Conservation (phyloP, 306 rosid genomes). For the Sicyos baderoa region DNA sequence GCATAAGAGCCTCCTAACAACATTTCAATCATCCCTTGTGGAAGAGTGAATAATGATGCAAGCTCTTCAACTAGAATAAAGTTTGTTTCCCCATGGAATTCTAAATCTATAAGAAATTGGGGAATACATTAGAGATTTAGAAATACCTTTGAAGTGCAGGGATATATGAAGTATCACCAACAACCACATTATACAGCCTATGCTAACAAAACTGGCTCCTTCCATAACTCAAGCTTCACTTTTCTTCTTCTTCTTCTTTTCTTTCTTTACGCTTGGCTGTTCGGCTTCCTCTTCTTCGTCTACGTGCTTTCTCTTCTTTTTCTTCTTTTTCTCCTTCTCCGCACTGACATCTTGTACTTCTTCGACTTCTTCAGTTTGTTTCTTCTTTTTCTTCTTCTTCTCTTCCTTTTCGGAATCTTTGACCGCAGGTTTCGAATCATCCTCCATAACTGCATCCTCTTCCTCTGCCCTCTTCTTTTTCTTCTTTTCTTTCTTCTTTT, state of each 20-base stretch:
- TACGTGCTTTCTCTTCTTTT: constrained; percentile 43
- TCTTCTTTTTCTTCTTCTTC: constrained; percentile 54
- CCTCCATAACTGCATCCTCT: constrained; percentile 20
- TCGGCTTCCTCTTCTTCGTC: constrained; percentile 44
- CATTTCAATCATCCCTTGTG: not conserved
- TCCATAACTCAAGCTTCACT: constrained; percentile 25
- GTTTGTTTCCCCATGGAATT: constrained; percentile 7
- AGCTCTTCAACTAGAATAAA: constrained; percentile 8
- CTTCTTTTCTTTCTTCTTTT: constrained; percentile 50
- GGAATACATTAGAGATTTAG: constrained; percentile 13
- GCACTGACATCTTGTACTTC: constrained; percentile 20
- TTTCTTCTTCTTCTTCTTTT: constrained; percentile 51
- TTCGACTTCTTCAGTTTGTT: constrained; percentile 32
- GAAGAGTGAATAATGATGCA: not conserved
- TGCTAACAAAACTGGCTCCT: constrained; percentile 32
- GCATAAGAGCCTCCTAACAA: constrained; percentile 2
- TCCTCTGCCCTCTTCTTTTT: constrained; percentile 34
- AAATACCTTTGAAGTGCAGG: constrained; percentile 18
- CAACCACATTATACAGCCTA: constrained; percentile 29
- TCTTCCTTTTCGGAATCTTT: constrained; percentile 33
- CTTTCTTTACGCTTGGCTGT: constrained; percentile 40
- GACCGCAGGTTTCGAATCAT: constrained; percentile 16
- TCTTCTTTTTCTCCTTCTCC: constrained; percentile 37
- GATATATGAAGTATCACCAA: constrained; percentile 6
- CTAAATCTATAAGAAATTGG: constrained; percentile 2